Evolutionary conservation across 257 asterid species (phyloP).

Genomic region (Przewalskia tangutica): DNA sequence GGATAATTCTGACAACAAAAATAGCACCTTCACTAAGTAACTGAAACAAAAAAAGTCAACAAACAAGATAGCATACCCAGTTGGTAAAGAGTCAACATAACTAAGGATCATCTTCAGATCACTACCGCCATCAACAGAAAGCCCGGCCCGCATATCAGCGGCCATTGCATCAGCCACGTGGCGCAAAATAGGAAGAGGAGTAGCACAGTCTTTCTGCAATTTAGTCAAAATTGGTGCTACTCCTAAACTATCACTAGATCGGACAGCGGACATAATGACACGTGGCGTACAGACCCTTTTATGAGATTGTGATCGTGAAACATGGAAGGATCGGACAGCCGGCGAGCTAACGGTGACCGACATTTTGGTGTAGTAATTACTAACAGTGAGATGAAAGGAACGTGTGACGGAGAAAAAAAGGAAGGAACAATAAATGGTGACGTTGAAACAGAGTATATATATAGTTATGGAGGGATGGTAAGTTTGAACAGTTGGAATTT

Average conservation of each 20-base stretch:
- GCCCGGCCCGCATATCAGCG: constrained; percentile 68
- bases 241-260: constrained; percentile 19
- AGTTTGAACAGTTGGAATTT: constrained; percentile 16
- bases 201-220: constrained; percentile 57
- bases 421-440: not conserved
- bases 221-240: constrained; percentile 43
- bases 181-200: constrained; percentile 65
- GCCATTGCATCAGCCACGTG: constrained; percentile 73
- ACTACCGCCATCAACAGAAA: constrained; percentile 44
- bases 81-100: constrained; percentile 58
- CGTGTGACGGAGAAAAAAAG: constrained; percentile 9
- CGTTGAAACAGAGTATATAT: constrained; percentile 13
- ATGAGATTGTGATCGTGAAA: constrained; percentile 13
- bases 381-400: constrained; percentile 18
- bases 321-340: constrained; percentile 31
- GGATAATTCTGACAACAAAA: too few species aligned
- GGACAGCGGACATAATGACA: constrained; percentile 27
- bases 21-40: not conserved
- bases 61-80: constrained; percentile 37
- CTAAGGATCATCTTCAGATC: constrained; percentile 83
- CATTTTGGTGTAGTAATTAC: constrained; percentile 16
- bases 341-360: constrained; percentile 31
- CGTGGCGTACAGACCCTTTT: constrained; percentile 15
- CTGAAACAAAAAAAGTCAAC: not conserved
- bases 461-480: constrained; percentile 8